Conservation (phyloP, 352 stramenopile species). For the Phytophthora pluvialis region DNA sequence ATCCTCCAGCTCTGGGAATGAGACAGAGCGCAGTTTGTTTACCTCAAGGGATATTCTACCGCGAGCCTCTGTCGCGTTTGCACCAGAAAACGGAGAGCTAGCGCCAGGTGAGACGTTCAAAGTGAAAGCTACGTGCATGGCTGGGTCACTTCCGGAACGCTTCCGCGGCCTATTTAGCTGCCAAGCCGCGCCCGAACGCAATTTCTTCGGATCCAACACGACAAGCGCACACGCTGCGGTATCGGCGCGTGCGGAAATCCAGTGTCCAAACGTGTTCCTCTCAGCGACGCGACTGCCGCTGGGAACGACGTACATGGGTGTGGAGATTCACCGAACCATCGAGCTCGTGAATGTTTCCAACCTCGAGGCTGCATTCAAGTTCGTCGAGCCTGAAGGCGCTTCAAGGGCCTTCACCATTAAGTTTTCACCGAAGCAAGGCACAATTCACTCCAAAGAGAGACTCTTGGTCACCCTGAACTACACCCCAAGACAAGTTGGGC, state of each 20-base stretch:
- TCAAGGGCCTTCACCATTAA: conserved; percentile 58
- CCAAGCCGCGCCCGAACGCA: conserved; percentile 38
- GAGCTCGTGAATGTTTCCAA: conserved; percentile 85
- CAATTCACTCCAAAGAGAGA: conserved; percentile 69
- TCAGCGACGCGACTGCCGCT: conserved; percentile 53
- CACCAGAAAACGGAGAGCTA: conserved; percentile 50
- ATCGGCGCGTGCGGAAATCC: conserved; percentile 76
- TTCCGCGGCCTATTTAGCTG: conserved; percentile 63
- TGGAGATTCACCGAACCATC: conserved; percentile 51
- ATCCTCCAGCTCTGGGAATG: conserved; percentile 44
- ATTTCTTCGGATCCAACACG: conserved; percentile 23
- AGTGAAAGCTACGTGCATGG: conserved; percentile 55
- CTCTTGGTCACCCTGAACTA: conserved; percentile 58
- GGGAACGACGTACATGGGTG: conserved; percentile 73
- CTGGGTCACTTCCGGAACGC: conserved; percentile 64
- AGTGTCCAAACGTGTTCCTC: conserved; percentile 78
- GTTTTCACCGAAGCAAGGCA: conserved; percentile 52
- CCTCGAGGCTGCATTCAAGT: conserved; percentile 77
- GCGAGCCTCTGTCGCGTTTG: conserved; percentile 56
- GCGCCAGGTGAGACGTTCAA: conserved; percentile 43
- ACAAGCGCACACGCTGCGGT: conserved; percentile 21
- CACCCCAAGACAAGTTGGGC: conserved; percentile 59
- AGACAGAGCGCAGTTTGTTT: conserved; percentile 50
- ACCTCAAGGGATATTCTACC: conserved; percentile 52
- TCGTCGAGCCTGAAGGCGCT: conserved; percentile 62